Evolutionary conservation across 129 eudicot genomes (phyloP).

Genomic region (Dittrichia graveolens): DNA sequence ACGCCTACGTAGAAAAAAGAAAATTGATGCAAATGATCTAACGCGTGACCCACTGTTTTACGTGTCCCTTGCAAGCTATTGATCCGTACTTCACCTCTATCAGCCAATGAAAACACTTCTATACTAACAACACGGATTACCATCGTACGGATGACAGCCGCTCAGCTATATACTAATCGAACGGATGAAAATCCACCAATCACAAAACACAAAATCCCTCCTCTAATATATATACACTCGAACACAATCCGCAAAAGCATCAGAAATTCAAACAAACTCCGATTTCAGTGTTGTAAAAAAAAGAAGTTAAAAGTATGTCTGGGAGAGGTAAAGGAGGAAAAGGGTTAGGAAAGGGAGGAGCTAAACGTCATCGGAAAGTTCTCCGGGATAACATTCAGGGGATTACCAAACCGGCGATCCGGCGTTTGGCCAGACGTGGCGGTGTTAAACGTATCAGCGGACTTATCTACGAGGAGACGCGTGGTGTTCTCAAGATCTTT

Average conservation of each 20-base stretch:
- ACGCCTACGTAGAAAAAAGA: too few species aligned
- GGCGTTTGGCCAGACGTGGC: conserved; percentile 13
- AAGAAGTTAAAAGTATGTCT: background rate
- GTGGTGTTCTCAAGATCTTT: conserved; percentile 22
- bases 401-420: conserved; percentile 26
- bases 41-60: too few species aligned
- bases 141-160: background rate
- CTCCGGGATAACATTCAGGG: conserved; percentile 26
- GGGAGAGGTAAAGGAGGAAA: conserved; percentile 24
- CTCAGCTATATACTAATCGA: background rate
- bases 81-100: background rate
- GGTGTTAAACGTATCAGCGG: conserved; percentile 24
- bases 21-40: too few species aligned
- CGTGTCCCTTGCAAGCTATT: background rate
- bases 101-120: conserved; percentile 13
- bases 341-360: conserved; percentile 22
- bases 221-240: background rate
- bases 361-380: conserved; percentile 23
- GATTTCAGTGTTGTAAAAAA: too few species aligned
- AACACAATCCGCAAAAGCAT: too few species aligned
- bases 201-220: background rate
- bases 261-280: too few species aligned
- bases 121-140: background rate
- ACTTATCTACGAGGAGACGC: conserved; percentile 10
- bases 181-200: background rate